These are phyloP conservation scores for Aquilaria yunnanensis DNA, from an alignment of 345 rosid genomes.

Conservation along the genomic window DNA sequence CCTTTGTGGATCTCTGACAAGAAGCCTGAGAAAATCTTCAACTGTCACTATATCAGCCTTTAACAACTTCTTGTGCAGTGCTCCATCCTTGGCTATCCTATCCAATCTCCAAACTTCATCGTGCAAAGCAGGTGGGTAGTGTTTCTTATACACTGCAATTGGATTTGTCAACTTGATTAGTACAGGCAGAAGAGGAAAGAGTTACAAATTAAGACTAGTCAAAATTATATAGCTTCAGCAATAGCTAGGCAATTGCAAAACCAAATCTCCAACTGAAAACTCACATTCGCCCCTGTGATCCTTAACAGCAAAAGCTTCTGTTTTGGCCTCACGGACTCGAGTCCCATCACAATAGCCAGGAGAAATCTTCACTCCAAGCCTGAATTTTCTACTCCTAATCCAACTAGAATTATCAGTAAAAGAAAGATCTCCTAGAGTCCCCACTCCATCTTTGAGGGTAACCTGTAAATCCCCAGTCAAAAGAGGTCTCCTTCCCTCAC, in stretches of 20 bases:
- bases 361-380: conserved; percentile 72
- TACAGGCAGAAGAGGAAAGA: conserved; percentile 2
- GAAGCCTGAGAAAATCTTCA: conserved; percentile 82
- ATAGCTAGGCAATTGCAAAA: conserved; percentile 7
- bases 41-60: conserved; percentile 56
- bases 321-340: conserved; percentile 76
- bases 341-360: conserved; percentile 46
- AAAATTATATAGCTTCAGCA: not conserved
- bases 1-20: conserved; percentile 63
- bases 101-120: conserved; percentile 98
- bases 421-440: conserved; percentile 78
- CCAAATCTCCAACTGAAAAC: conserved; percentile 18
- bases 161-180: not conserved
- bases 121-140: conserved; percentile 82
- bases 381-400: conserved; percentile 94
- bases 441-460: conserved; percentile 74
- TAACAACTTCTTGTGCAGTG: conserved; percentile 75
- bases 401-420: conserved; percentile 96
- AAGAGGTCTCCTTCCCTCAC: conserved; percentile 86
- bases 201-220: not conserved
- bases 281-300: conserved; percentile 96
- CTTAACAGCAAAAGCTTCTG: conserved; percentile 88
- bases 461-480: conserved; percentile 80
- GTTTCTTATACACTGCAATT: conserved; percentile 86
- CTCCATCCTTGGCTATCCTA: conserved; percentile 94